phyloP scores from a whole-genome alignment of 257 asterid species.

The Solanum commersonii region DNA sequence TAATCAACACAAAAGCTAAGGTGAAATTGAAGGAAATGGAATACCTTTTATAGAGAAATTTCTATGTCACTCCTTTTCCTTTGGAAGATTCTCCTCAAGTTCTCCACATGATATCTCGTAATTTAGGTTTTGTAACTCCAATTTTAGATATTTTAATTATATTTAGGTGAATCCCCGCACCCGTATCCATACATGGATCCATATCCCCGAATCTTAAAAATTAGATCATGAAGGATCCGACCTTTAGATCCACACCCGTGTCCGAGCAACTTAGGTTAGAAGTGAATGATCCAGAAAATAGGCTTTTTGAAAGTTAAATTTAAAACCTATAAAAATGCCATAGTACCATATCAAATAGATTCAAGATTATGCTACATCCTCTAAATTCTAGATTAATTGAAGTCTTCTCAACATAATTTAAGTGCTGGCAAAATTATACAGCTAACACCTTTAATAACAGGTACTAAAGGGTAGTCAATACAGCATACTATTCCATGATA shows the following conservation, averaged over 20 bases:
- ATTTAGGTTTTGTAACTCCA: no score
- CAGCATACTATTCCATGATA: background rate
- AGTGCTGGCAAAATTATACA: background rate
- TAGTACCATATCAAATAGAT: background rate
- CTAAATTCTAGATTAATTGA: background rate
- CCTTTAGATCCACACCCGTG: background rate
- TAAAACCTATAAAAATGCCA: background rate
- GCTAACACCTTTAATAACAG: background rate
- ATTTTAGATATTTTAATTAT: no score
- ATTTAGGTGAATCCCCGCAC: background rate
- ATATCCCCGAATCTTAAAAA: background rate
- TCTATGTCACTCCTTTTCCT: no score
- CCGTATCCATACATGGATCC: background rate
- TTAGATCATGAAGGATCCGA: background rate
- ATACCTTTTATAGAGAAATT: background rate
- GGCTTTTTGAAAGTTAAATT: background rate
- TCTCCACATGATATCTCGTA: no score
- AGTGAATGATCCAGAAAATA: background rate
- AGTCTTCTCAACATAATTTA: background rate
- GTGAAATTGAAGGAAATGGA: background rate
- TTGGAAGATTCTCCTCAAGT: no score
- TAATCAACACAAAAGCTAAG: background rate
- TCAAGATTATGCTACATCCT: background rate
- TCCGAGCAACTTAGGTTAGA: background rate
- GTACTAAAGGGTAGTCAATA: background rate